These are phyloP conservation scores for Colletotrichum sp. DNA, from an alignment of 2,329 filamentous ascomycete genomes.

Conservation along the genomic window DNA sequence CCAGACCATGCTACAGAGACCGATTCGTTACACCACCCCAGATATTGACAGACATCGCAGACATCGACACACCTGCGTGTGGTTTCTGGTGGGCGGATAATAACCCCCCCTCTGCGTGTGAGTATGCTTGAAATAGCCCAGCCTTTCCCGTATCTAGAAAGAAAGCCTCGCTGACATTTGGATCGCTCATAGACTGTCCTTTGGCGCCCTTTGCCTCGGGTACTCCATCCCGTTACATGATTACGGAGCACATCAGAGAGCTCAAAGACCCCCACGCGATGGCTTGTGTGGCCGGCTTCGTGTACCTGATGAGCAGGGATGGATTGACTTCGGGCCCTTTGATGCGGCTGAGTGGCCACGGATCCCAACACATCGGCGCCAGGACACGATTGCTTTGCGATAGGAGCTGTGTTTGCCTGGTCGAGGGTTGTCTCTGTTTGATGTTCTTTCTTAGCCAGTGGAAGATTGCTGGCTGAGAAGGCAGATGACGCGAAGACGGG, in stretches of 20 bases:
- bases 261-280: not conserved
- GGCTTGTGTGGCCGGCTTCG: not conserved
- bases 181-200: not conserved
- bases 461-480: not conserved
- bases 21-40: not conserved
- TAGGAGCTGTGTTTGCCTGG: not conserved
- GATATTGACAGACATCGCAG: not conserved
- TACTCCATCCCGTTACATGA: not conserved
- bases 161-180: not conserved
- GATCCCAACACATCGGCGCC: not conserved
- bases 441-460: not conserved
- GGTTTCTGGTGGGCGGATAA: not conserved
- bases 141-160: not conserved
- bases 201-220: not conserved
- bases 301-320: not conserved
- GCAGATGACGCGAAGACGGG: not conserved
- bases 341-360: not conserved
- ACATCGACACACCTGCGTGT: not conserved
- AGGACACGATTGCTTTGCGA: not conserved
- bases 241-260: not conserved
- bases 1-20: not conserved
- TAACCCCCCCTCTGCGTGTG: not conserved
- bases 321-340: not conserved
- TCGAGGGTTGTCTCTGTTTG: not conserved
- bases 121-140: not conserved